phyloP scores from a whole-genome alignment of 768 basidiomycete species.

The Boletus eberwhitei region DNA sequence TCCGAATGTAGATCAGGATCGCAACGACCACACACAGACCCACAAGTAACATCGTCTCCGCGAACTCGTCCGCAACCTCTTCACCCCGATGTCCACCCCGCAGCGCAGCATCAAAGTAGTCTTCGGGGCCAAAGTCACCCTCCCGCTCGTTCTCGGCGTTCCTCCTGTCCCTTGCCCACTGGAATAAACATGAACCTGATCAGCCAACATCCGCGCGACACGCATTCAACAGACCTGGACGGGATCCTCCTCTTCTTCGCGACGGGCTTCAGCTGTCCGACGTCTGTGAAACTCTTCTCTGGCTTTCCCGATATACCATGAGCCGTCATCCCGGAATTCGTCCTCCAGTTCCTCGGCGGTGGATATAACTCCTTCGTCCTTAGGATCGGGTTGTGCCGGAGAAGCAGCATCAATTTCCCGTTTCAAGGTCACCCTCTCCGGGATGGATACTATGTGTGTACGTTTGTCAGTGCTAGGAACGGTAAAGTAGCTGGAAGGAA shows the following conservation, averaged over 20 bases:
- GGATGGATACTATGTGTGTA: conserved; percentile 19
- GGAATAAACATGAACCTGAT: conserved; percentile 8
- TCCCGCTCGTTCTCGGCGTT: conserved; percentile 71
- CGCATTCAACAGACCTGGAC: conserved; percentile 52
- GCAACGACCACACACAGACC: conserved; percentile 71
- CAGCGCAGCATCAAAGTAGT: conserved; percentile 71
- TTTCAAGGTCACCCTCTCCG: conserved; percentile 19
- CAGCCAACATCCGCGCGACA: not conserved
- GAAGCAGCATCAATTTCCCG: conserved; percentile 26
- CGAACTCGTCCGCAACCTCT: conserved; percentile 65
- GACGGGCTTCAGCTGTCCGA: conserved; percentile 39
- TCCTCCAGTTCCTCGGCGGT: conserved; percentile 28
- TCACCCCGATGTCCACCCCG: conserved; percentile 60
- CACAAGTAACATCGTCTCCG: conserved; percentile 78
- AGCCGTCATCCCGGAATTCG: conserved; percentile 46
- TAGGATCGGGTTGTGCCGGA: not conserved
- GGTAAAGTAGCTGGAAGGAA: not conserved
- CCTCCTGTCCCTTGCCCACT: conserved; percentile 79
- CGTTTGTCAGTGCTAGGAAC: conserved; percentile 6
- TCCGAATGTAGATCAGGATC: conserved; percentile 72
- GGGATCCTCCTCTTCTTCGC: conserved; percentile 63
- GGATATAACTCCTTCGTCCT: conserved; percentile 3
- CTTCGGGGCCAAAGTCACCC: conserved; percentile 74
- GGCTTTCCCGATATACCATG: conserved; percentile 83
- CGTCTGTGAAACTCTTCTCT: conserved; percentile 72